Percentiles rank a stretch among this genome's conserved stretches.
Evolutionary conservation across 352 stramenopile species (phyloP).

Genomic region (Nothophytophthora sp.): DNA sequence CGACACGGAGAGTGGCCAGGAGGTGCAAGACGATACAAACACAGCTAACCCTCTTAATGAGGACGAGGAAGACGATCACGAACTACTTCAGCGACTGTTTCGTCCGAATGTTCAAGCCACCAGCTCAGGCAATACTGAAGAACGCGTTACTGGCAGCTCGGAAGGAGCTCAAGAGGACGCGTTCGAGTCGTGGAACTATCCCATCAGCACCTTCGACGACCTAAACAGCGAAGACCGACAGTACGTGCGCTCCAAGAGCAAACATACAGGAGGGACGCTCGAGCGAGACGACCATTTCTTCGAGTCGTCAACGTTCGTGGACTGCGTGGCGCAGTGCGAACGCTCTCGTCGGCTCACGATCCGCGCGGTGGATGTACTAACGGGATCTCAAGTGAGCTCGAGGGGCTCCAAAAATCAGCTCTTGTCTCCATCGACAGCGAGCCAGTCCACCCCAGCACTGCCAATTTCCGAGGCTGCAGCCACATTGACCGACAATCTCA

Average conservation of each 20-base stretch:
- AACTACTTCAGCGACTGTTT: conserved; percentile 33
- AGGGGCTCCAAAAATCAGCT: background rate
- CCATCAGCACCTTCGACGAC: conserved; percentile 63
- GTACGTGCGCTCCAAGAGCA: conserved; percentile 64
- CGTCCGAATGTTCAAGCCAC: conserved; percentile 1
- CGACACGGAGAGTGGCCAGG: conserved; percentile 43
- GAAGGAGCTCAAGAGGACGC: conserved; percentile 12
- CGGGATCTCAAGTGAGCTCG: background rate
- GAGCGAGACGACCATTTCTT: conserved; percentile 74
- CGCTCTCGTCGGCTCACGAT: conserved; percentile 59
- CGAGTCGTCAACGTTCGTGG: conserved; percentile 55
- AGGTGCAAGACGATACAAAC: conserved; percentile 11
- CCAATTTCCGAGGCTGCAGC: conserved; percentile 20
- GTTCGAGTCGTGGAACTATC: conserved; percentile 57
- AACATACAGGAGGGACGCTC: conserved; percentile 48
- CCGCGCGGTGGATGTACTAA: conserved; percentile 51
- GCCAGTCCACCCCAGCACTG: conserved; percentile 18
- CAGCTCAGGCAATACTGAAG: no score
- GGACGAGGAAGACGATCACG: conserved; percentile 12
- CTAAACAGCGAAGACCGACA: conserved; percentile 64
- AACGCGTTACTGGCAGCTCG: no score
- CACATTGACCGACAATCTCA: conserved; percentile 27
- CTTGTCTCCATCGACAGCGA: background rate
- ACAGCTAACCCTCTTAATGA: background rate
- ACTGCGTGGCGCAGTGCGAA: conserved; percentile 70